Evolutionary conservation across 2,329 filamentous ascomycete genomes (phyloP).

Genomic region (Paecilomyces dactylethromorphus): DNA sequence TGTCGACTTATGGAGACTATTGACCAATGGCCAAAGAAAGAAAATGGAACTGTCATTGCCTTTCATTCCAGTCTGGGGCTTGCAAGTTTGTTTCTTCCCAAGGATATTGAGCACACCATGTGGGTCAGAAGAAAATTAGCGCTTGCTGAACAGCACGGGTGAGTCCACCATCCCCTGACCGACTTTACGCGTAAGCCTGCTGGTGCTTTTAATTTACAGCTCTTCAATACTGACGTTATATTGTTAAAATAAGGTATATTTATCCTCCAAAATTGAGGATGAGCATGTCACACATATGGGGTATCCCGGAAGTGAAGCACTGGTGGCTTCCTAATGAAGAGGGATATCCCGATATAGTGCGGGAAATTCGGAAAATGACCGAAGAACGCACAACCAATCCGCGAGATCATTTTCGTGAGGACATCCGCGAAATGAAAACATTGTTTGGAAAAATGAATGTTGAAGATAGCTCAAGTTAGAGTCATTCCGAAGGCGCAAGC

Average conservation of each 20-base stretch:
- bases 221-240: constrained; percentile 1
- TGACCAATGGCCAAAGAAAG: constrained; percentile 62
- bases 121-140: constrained; percentile 80
- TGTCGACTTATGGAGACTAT: constrained; percentile 77
- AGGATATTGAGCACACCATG: constrained; percentile 62
- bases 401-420: constrained; percentile 50
- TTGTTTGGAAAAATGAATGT: constrained; percentile 62
- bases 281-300: constrained; percentile 71
- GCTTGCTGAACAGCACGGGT: constrained; percentile 72
- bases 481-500: constrained; percentile 16
- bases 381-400: constrained; percentile 62
- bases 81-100: constrained; percentile 71
- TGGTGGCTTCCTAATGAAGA: constrained; percentile 91
- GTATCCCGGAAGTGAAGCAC: constrained; percentile 60
- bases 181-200: not conserved
- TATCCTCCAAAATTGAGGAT: constrained; percentile 67
- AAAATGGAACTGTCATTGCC: constrained; percentile 63
- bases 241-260: constrained; percentile 59
- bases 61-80: constrained; percentile 73
- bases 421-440: constrained; percentile 66
- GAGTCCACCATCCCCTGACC: constrained; percentile 28
- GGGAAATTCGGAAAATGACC: constrained; percentile 72
- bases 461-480: constrained; percentile 30
- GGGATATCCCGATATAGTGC: constrained; percentile 65
- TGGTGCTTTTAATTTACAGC: not conserved